Percentiles rank a stretch among this genome's conserved stretches.
These are phyloP conservation scores for Geum urbanum DNA, from an alignment of 306 rosid genomes.

Conservation along the genomic window DNA sequence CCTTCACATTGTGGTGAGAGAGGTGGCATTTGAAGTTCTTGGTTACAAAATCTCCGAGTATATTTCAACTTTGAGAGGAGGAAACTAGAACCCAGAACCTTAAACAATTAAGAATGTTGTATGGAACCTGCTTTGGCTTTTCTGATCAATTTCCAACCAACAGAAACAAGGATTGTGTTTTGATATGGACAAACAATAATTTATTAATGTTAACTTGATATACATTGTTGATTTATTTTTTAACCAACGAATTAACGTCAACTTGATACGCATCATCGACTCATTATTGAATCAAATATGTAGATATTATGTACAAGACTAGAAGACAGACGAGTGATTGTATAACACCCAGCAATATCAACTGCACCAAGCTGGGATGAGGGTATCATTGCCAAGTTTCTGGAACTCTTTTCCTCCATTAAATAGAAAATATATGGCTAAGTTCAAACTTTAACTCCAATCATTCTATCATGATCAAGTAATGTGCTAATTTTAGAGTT, in stretches of 20 bases:
- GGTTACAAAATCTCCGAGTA: background rate
- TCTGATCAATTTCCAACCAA: background rate
- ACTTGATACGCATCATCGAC: too few species aligned
- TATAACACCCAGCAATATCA: background rate
- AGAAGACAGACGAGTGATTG: background rate
- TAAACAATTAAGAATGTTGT: background rate
- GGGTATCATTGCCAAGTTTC: background rate
- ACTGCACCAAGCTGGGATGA: background rate
- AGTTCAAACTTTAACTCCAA: background rate
- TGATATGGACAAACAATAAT: background rate
- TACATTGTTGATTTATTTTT: background rate
- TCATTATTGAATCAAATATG: too few species aligned
- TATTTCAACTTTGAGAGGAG: background rate
- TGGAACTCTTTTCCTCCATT: background rate
- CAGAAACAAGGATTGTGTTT: background rate
- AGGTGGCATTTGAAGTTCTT: conserved; percentile 19
- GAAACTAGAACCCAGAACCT: conserved; percentile 7
- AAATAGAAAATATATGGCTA: background rate
- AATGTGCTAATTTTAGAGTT: background rate
- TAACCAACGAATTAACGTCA: background rate
- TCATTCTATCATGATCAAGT: background rate
- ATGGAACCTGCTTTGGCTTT: background rate
- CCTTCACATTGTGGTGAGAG: background rate
- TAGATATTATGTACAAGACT: too few species aligned
- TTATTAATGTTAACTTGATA: background rate